Evolutionary conservation across 164 flowering plant genomes (phyloP), one percentile per base, ranked within the genome.

Genomic region (Santalum album): DNA sequence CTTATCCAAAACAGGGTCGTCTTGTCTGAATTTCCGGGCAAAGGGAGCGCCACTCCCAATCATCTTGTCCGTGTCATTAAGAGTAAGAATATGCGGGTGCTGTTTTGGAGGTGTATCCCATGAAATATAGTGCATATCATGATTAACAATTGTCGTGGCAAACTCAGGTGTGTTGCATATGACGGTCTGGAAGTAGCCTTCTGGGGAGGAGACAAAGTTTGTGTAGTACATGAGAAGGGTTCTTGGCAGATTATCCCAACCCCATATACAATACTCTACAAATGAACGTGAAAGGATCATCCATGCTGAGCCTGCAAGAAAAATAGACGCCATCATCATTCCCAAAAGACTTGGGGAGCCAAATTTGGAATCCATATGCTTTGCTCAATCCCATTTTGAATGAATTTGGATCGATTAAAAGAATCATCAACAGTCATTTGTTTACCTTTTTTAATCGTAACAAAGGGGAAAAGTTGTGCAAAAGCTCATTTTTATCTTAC

Each of bases 171-270:
- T 80, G 59, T 87, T 87, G 74, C 96, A 87, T 49, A 84, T 67
- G 48, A 80, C 87, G 4, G 90, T 87, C 56, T 87, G 96, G 60
- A 87, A 87, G 61, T 87, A 87, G 36, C 90, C 90, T 69, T 87
- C 96, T 0, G 96, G 96, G 18, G 96, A 85, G 49, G 96, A 87
- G 32, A 87, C 66, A 29, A 87, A 85, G 60, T 87, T 87, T 55
- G 86, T 47, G 75, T 87, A 85, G 66, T 87, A 87, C 96, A 87
- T 85, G 43, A 87, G 90, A 27, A 85, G 69, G 15, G 75, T 83
- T 65, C 96, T 75, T 12, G 96, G 96, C 27, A 87, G 75, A 66
- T 87, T 87, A 34, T 87, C 96, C 96, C 92, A 87, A 39, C 96
- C 96, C 92, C 85, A 78, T 36, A 87, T 63, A 39, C 65, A 58